Evolutionary conservation across 306 rosid genomes (phyloP), one percentile per base, ranked within the genome.

Genomic region (Prunus mongolica): DNA sequence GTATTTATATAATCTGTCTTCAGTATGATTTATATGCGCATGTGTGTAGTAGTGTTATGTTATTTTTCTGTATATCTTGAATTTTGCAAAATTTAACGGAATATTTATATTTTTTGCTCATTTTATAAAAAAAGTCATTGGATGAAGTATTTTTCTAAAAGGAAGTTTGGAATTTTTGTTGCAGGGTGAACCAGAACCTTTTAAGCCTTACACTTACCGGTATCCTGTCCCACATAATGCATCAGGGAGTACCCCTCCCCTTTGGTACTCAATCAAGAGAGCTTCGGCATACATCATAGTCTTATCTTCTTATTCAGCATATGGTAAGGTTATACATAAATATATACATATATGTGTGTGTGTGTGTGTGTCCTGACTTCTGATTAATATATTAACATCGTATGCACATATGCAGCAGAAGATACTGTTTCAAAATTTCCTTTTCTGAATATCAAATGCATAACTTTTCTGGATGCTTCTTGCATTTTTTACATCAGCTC

Each of bases 251-350:
- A 57, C 85, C 60, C 65, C 88, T 60, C 89, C 86, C 2, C 84
- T 83, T 52, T 78, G 79, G 82, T 87, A 80, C 81, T 87, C 91
- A 20, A 82, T 89, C 90, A 89, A 84, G 91, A 90, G 93, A 84
- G 97, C 93, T 76, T 87, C 96, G 0, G 84, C 96, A 13, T 79
- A 92, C 83, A 87, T 92, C 86, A 88, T 90, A 71, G 96, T 92
- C 61, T 65, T 92, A 79, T 69, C 93, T 71, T 76, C 94, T 28
- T 92, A 92, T 77, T 92, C 97, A 10, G 93, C 96, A 22, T 83
- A 73, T 75, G 96, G 96, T 92, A 84, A 84, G 72, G 41, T 46
- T 44, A 24, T 12, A 4, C 34, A 18, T 67, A 2, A 14, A 30
- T 34, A 30, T 30, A 30, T 30, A 25, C 2, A 25, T 25, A 25